Conservation (phyloP, 2,329 filamentous ascomycete species). For the Calonectria naviculata region DNA sequence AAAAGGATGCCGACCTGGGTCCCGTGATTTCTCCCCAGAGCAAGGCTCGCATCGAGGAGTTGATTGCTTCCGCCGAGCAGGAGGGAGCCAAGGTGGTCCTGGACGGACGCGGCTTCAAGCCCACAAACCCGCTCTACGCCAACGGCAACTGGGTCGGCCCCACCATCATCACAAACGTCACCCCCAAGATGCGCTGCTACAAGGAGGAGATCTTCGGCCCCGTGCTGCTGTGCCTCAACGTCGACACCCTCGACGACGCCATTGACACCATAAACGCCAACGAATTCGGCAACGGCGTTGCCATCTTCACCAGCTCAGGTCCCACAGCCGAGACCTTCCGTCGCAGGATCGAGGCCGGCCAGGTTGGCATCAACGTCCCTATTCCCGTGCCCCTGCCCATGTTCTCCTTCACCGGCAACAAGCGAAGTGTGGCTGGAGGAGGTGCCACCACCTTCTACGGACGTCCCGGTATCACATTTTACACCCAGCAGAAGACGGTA, state of each 20-base stretch:
- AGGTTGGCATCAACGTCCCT: slow-evolving; percentile 40
- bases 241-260: slow-evolving; percentile 47
- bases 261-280: slow-evolving; percentile 46
- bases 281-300: slow-evolving; percentile 48
- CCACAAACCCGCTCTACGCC: slow-evolving; percentile 28
- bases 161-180: slow-evolving; percentile 48
- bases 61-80: slow-evolving; percentile 33
- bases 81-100: slow-evolving; percentile 35
- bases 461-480: slow-evolving; percentile 76
- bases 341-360: slow-evolving; percentile 41
- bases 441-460: slow-evolving; percentile 79
- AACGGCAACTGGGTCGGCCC: slow-evolving; percentile 58
- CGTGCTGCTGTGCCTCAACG: slow-evolving; percentile 48
- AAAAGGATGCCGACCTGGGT: slow-evolving; percentile 33
- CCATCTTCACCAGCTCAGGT: slow-evolving; percentile 47
- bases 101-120: slow-evolving; percentile 35
- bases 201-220: slow-evolving; percentile 50
- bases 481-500: slow-evolving; percentile 80
- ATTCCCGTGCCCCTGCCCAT: slow-evolving; percentile 41
- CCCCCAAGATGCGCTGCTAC: slow-evolving; percentile 49
- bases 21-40: slow-evolving; percentile 36
- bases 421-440: slow-evolving; percentile 75
- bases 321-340: slow-evolving; percentile 46
- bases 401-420: slow-evolving; percentile 49
- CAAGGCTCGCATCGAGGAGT: slow-evolving; percentile 31